A percentile compares a stretch with the other conserved stretches of the same genome.
Evolutionary conservation across 1,284 basidiomycete species (phyloP).

Genomic region (Phylloporus gajari): DNA sequence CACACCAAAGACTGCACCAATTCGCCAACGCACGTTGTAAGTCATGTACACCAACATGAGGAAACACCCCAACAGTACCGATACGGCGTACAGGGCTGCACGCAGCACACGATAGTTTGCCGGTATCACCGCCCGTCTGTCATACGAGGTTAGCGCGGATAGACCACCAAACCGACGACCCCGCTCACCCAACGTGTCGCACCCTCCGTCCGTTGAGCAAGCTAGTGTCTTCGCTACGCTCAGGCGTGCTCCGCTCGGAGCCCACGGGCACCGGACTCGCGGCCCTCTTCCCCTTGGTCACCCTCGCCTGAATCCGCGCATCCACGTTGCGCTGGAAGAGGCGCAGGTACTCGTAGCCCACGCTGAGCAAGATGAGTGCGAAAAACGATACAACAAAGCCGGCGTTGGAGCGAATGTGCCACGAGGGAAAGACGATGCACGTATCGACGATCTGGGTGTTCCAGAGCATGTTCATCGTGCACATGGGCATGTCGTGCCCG

Average conservation of each 20-base stretch:
- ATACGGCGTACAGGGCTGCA: slow-evolving; percentile 71
- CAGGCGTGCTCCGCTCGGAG: slow-evolving; percentile 53
- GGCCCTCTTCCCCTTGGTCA: slow-evolving; percentile 59
- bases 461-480: slow-evolving; percentile 81
- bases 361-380: slow-evolving; percentile 69
- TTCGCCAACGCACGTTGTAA: slow-evolving; percentile 69
- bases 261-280: slow-evolving; percentile 49
- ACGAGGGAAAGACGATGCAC: slow-evolving; percentile 76
- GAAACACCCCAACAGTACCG: slow-evolving; percentile 83
- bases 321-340: slow-evolving; percentile 69
- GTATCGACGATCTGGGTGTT: slow-evolving; percentile 80
- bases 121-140: slow-evolving; percentile 57
- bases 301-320: slow-evolving; percentile 59
- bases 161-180: not conserved
- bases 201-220: slow-evolving; percentile 60
- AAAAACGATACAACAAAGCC: slow-evolving; percentile 71
- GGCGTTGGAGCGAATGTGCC: slow-evolving; percentile 72
- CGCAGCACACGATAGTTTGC: slow-evolving; percentile 61
- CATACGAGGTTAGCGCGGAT: not conserved
- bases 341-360: slow-evolving; percentile 81
- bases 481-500: slow-evolving; percentile 63
- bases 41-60: slow-evolving; percentile 91
- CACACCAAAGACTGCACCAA: not conserved
- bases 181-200: slow-evolving; percentile 53
- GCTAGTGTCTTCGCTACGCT: slow-evolving; percentile 59